Conservation (phyloP, 78 protist species). For the Polysphondylium violaceum region DNA sequence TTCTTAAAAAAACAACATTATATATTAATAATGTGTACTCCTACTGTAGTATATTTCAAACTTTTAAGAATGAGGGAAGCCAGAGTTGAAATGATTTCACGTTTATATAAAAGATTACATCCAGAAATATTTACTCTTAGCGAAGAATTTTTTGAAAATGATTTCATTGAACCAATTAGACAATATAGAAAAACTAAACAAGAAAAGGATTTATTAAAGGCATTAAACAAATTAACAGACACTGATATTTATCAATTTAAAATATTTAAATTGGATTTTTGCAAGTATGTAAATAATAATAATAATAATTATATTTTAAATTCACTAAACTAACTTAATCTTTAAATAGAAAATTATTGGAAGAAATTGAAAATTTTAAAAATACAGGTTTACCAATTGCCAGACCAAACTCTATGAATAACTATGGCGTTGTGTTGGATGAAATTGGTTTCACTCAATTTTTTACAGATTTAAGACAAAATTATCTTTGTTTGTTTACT, state of each 20-base stretch:
- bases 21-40: neutral
- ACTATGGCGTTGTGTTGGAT: conserved; percentile 80
- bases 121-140: conserved; percentile 43
- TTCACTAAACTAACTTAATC: neutral
- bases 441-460: conserved; percentile 73
- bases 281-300: conserved; percentile 22
- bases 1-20: too few species aligned
- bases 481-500: conserved; percentile 44
- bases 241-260: conserved; percentile 49
- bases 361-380: conserved; percentile 78
- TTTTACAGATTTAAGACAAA: conserved; percentile 35
- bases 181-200: conserved; percentile 2
- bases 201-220: neutral
- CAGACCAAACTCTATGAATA: conserved; percentile 88
- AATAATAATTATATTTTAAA: neutral
- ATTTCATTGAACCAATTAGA: conserved; percentile 4
- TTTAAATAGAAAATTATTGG: conserved; percentile 52
- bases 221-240: conserved; percentile 43
- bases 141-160: conserved; percentile 11
- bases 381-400: conserved; percentile 62
- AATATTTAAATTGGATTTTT: conserved; percentile 38
- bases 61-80: conserved; percentile 53
- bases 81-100: conserved; percentile 24
- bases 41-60: conserved; percentile 7
- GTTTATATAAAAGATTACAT: neutral